Evolutionary conservation across 1,284 basidiomycete species (phyloP).

Genomic region (Ustilago sp.): DNA sequence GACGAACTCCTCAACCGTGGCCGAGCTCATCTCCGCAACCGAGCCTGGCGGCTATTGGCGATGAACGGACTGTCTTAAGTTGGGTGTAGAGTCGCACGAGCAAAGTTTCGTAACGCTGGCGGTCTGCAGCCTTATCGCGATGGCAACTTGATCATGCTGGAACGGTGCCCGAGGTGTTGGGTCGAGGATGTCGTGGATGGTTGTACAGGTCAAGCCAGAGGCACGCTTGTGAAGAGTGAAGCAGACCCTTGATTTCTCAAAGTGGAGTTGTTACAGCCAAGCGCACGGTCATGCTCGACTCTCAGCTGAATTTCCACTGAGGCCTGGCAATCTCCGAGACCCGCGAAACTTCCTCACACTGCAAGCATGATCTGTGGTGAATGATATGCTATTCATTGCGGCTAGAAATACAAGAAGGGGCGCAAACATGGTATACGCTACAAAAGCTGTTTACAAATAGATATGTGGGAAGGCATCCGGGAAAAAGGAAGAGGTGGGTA

Average conservation of each 20-base stretch:
- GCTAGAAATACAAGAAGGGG: slow-evolving; percentile 30
- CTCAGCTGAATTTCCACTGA: not conserved
- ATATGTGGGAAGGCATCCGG: not conserved
- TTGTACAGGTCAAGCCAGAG: not conserved
- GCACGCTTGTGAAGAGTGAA: not conserved
- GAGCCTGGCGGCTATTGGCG: not conserved
- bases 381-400: not conserved
- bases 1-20: slow-evolving; percentile 63
- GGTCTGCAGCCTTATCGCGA: not conserved
- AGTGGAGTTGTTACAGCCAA: slow-evolving; percentile 1
- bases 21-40: slow-evolving; percentile 43
- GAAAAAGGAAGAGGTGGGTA: not conserved
- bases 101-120: not conserved
- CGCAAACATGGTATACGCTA: slow-evolving; percentile 34
- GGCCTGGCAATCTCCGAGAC: not conserved
- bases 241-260: not conserved
- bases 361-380: not conserved
- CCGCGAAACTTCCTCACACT: not conserved
- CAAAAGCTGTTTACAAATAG: slow-evolving; percentile 10
- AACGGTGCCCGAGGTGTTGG: not conserved
- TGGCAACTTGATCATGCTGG: not conserved
- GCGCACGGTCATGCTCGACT: not conserved
- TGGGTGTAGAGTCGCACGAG: not conserved
- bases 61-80: not conserved
- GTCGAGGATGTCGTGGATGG: not conserved